Evolutionary conservation across 2,329 filamentous ascomycete species (phyloP).

Genomic region (Fusarium penzigii): DNA sequence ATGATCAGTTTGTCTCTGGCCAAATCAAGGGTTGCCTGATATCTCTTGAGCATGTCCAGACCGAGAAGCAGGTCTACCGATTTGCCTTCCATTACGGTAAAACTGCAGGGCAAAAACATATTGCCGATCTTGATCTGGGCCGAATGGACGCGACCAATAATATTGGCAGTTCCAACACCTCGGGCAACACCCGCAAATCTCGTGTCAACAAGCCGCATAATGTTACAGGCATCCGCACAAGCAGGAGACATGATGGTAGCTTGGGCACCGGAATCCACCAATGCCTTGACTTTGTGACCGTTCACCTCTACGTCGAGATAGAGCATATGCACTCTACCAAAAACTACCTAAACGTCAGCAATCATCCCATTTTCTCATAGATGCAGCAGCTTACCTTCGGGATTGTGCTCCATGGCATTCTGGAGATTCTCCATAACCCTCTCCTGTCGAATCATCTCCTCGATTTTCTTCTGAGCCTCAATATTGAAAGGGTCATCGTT

Average conservation of each 20-base stretch:
- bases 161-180: constrained; percentile 91
- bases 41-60: constrained; percentile 94
- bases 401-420: constrained; percentile 95
- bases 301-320: constrained; percentile 97
- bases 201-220: constrained; percentile 93
- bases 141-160: constrained; percentile 92
- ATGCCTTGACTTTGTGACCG: constrained; percentile 85
- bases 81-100: constrained; percentile 99
- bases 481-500: constrained; percentile 95
- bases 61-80: constrained; percentile 91
- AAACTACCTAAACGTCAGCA: constrained; percentile 58
- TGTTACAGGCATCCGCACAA: constrained; percentile 88
- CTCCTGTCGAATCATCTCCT: constrained; percentile 96
- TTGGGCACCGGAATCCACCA: constrained; percentile 96
- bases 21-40: constrained; percentile 91
- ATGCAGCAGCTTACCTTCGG: constrained; percentile 70
- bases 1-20: constrained; percentile 83
- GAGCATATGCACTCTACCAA: constrained; percentile 92
- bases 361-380: neutral
- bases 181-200: constrained; percentile 90
- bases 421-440: constrained; percentile 93
- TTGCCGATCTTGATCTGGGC: constrained; percentile 92
- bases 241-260: constrained; percentile 98
- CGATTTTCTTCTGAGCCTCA: constrained; percentile 88
- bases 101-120: constrained; percentile 87